Percentiles rank a stretch among this genome's conserved stretches.
phyloP scores from a whole-genome alignment of 345 rosid species.

The Ailanthus altissimus region DNA sequence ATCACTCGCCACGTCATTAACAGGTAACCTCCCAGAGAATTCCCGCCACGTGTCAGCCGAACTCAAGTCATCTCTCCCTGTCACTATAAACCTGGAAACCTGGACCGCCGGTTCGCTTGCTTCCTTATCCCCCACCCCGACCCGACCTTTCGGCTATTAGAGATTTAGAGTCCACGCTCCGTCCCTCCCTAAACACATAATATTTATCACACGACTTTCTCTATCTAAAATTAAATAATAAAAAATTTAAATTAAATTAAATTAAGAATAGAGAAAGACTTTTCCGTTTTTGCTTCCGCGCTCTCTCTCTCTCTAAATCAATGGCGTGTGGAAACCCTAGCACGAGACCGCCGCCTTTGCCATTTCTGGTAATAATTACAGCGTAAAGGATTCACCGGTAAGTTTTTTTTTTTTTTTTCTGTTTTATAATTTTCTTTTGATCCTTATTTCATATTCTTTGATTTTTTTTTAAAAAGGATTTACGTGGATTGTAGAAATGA shows the following conservation, averaged over 20 bases:
- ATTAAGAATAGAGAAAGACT: conserved; percentile 4
- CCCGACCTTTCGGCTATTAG: conserved; percentile 1
- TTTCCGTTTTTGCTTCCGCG: not conserved
- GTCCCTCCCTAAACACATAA: not conserved
- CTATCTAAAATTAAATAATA: not conserved
- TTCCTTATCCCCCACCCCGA: not conserved
- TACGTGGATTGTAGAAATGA: not conserved
- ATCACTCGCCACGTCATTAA: conserved; percentile 3
- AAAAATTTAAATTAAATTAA: not conserved
- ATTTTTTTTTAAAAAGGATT: not conserved
- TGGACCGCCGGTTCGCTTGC: not conserved
- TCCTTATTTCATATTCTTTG: not conserved
- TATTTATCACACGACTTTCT: too few relatives aligned
- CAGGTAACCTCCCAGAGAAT: not conserved
- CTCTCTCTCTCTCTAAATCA: conserved; percentile 11
- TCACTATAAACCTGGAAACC: not conserved
- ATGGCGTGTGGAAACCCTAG: conserved; percentile 51
- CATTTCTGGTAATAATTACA: conserved; percentile 5
- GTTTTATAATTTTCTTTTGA: not conserved
- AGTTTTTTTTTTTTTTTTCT: not conserved
- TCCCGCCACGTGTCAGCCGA: conserved; percentile 14
- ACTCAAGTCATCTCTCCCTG: not conserved
- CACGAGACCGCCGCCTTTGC: conserved; percentile 50
- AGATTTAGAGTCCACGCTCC: not conserved
- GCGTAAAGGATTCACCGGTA: not conserved